A percentile compares a stretch with the other conserved stretches of the same genome.
phyloP scores from a whole-genome alignment of 2,329 filamentous ascomycete genomes.

The Taxawa tesnikishii region DNA sequence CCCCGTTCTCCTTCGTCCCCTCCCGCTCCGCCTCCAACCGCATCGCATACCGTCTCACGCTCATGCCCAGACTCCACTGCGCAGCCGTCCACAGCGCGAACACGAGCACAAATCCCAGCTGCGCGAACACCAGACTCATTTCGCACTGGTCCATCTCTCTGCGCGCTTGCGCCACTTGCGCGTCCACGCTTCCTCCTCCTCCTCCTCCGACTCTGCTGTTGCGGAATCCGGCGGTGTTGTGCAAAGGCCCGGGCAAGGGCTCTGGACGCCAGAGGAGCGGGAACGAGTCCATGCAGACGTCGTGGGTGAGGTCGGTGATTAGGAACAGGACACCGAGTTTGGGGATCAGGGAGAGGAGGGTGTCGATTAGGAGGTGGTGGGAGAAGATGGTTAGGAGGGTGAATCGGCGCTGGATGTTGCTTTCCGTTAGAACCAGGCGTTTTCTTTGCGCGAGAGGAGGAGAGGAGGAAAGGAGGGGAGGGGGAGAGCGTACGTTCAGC shows the following conservation, averaged over 20 bases:
- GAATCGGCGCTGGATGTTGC: constrained; percentile 2
- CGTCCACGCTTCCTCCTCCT: constrained; percentile 2
- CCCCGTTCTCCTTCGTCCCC: neutral
- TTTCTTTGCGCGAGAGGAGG: neutral
- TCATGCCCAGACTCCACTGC: constrained; percentile 7
- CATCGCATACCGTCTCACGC: constrained; percentile 6
- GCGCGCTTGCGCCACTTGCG: neutral
- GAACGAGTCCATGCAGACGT: constrained; percentile 4
- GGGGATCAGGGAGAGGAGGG: constrained; percentile 8
- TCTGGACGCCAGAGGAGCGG: constrained; percentile 2
- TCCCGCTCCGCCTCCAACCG: constrained; percentile 4
- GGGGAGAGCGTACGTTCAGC: constrained; percentile 10
- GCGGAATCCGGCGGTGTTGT: too few species aligned
- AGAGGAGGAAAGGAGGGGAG: neutral
- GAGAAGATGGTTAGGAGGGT: constrained; percentile 9
- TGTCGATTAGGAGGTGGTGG: constrained; percentile 10
- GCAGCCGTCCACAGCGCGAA: constrained; percentile 46
- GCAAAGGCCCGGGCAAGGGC: constrained; percentile 2
- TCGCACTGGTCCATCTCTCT: constrained; percentile 4
- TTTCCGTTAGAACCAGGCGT: too few species aligned
- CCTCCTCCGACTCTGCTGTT: too few species aligned
- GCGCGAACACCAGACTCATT: constrained; percentile 4
- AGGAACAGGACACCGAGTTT: constrained; percentile 8
- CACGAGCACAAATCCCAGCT: constrained; percentile 21
- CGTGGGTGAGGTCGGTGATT: constrained; percentile 7